Evolutionary conservation across 495 filamentous ascomycete genomes (phyloP).

Genomic region (Rostrohypoxylon terebratum): DNA sequence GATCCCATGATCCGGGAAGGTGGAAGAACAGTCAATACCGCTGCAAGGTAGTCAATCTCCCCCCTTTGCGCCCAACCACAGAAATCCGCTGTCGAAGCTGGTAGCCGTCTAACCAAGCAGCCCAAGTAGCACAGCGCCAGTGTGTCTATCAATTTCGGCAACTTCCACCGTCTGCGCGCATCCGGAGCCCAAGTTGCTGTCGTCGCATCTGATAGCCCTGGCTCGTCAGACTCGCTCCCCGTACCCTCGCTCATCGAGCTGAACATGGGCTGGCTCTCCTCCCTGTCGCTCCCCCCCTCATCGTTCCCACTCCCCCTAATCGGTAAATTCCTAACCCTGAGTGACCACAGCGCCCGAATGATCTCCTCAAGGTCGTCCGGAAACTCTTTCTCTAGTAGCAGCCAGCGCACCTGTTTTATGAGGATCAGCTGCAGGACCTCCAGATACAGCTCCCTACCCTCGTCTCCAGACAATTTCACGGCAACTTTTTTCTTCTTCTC

Average conservation of each 20-base stretch:
- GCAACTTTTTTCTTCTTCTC: conserved; percentile 67
- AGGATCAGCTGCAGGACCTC: conserved; percentile 85
- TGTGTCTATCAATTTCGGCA: conserved; percentile 57
- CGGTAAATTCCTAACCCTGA: conserved; percentile 57
- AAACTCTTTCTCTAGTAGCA: conserved; percentile 58
- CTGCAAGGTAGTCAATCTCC: conserved; percentile 55
- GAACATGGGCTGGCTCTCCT: conserved; percentile 44
- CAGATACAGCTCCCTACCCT: conserved; percentile 81
- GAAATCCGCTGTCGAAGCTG: conserved; percentile 59
- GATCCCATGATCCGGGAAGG: not conserved
- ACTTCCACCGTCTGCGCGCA: conserved; percentile 51
- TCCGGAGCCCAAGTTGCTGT: conserved; percentile 43
- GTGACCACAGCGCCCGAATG: conserved; percentile 64
- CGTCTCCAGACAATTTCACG: conserved; percentile 70
- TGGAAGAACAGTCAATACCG: conserved; percentile 46
- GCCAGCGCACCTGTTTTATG: conserved; percentile 55
- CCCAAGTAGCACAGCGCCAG: conserved; percentile 61
- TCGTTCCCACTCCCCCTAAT: conserved; percentile 41
- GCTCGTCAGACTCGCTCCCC: conserved; percentile 27
- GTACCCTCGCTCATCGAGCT: conserved; percentile 54
- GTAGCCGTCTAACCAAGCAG: conserved; percentile 56
- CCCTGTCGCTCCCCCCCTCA: conserved; percentile 12
- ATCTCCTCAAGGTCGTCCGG: conserved; percentile 60
- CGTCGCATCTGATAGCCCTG: conserved; percentile 43
- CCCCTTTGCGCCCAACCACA: conserved; percentile 56